phyloP scores from a whole-genome alignment of 164 flowering plant species.

The Piper betle region DNA sequence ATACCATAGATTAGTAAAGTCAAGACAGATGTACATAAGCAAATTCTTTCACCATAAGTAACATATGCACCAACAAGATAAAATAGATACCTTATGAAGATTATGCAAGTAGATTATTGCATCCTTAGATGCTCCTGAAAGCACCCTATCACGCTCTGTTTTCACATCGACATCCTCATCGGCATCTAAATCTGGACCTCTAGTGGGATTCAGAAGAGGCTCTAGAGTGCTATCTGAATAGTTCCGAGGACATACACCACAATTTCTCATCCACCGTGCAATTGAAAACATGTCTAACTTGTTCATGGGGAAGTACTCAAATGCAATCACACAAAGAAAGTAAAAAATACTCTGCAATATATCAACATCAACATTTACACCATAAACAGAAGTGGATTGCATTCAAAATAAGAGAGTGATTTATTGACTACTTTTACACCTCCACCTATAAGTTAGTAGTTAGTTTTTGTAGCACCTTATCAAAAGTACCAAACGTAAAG shows the following conservation, averaged over 20 bases:
- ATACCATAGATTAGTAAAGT: no score
- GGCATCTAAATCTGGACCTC: conserved; percentile 18
- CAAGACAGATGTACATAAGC: not conserved
- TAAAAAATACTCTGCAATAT: conserved; percentile 52
- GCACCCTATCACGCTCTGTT: conserved; percentile 72
- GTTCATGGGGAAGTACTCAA: conserved; percentile 50
- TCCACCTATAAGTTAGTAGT: no score
- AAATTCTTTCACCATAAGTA: not conserved
- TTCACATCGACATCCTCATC: conserved; percentile 85
- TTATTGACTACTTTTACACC: no score
- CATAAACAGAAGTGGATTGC: no score
- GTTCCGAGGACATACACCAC: conserved; percentile 3
- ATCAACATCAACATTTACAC: conserved; percentile 4
- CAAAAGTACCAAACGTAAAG: no score
- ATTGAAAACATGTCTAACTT: conserved; percentile 22
- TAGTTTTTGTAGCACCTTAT: no score
- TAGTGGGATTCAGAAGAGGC: conserved; percentile 46
- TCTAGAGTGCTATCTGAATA: conserved; percentile 24
- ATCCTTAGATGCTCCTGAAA: conserved; percentile 58
- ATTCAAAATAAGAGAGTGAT: no score
- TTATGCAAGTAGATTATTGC: conserved; percentile 62
- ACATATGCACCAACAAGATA: no score
- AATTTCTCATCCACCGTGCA: conserved; percentile 30
- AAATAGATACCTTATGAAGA: conserved; percentile 63
- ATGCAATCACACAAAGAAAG: conserved; percentile 58